A percentile compares a stretch with the other conserved stretches of the same genome.
Evolutionary conservation across 2,329 filamentous ascomycete species (phyloP).

Genomic region (Aspergillus sp.): DNA sequence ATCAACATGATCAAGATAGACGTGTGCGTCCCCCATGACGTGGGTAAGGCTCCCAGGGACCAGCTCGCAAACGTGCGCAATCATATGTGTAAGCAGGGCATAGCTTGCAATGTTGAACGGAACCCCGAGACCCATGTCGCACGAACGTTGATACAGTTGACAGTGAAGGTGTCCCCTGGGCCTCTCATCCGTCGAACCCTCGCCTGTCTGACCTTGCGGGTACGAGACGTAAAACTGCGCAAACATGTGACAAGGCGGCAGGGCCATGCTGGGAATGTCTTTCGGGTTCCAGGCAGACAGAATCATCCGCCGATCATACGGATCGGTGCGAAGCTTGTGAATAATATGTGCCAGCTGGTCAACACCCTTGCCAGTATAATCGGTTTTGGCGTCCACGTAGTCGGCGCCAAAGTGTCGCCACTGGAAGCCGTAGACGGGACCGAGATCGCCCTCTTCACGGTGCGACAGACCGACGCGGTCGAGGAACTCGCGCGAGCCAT

Average conservation of each 20-base stretch:
- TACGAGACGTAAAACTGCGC: constrained; percentile 93
- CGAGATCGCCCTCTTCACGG: constrained; percentile 85
- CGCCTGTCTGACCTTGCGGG: constrained; percentile 50
- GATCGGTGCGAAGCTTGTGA: constrained; percentile 78
- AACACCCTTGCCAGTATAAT: constrained; percentile 87
- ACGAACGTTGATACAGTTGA: constrained; percentile 88
- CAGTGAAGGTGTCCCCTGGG: constrained; percentile 67
- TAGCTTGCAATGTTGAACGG: constrained; percentile 98
- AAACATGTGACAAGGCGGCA: constrained; percentile 97
- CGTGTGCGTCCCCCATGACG: constrained; percentile 97
- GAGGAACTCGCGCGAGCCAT: constrained; percentile 87
- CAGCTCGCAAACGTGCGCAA: constrained; percentile 83
- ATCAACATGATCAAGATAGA: constrained; percentile 91
- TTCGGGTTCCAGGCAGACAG: constrained; percentile 92
- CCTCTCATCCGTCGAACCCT: constrained; percentile 10
- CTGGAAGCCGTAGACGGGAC: constrained; percentile 97
- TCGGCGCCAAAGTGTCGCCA: constrained; percentile 97
- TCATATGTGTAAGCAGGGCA: constrained; percentile 91
- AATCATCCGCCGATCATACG: constrained; percentile 88
- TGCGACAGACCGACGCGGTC: constrained; percentile 81
- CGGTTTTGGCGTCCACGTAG: constrained; percentile 76
- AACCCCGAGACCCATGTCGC: constrained; percentile 96
- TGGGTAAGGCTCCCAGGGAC: constrained; percentile 87
- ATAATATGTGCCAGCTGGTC: constrained; percentile 94
- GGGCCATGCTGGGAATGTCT: constrained; percentile 83